Evolutionary conservation across 148 eudicot genomes (phyloP).

Genomic region (Vaccinium vitisidaea): DNA sequence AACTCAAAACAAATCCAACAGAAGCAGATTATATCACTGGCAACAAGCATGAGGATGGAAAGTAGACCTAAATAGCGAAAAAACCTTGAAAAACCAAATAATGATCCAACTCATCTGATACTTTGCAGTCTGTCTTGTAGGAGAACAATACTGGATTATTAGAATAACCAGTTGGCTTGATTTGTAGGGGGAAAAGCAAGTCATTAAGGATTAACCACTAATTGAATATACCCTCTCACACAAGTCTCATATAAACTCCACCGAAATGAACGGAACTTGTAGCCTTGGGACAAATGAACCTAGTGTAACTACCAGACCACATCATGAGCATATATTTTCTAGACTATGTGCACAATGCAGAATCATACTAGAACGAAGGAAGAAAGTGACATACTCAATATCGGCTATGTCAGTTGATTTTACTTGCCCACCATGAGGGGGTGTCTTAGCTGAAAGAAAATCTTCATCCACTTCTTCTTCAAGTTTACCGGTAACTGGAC

Average conservation of each 20-base stretch:
- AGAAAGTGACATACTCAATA: slow-evolving; percentile 44
- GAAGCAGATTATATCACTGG: background rate
- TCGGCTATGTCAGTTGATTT: slow-evolving; percentile 36
- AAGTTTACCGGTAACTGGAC: slow-evolving; percentile 16
- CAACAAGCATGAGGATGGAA: background rate
- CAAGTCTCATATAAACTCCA: background rate
- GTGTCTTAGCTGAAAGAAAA: slow-evolving; percentile 38
- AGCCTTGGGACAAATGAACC: slow-evolving; percentile 11
- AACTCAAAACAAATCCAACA: slow-evolving; percentile 6
- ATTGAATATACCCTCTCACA: background rate
- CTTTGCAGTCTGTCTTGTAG: background rate
- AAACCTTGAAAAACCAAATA: background rate
- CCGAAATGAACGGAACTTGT: background rate
- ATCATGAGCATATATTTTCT: background rate
- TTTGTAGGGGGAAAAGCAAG: background rate
- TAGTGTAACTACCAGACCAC: slow-evolving; percentile 4
- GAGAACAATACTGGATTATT: background rate
- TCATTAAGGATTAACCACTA: background rate
- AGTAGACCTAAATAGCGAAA: background rate
- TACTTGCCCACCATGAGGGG: slow-evolving; percentile 29
- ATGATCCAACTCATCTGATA: background rate
- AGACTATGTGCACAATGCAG: background rate
- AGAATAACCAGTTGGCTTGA: background rate
- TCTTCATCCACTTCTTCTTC: slow-evolving; percentile 39
- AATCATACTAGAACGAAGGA: background rate